Evolutionary conservation across 139 green algal genomes (phyloP), one percentile per base, ranked within the genome.

Genomic region (Chlamydomonas schloesseri): DNA sequence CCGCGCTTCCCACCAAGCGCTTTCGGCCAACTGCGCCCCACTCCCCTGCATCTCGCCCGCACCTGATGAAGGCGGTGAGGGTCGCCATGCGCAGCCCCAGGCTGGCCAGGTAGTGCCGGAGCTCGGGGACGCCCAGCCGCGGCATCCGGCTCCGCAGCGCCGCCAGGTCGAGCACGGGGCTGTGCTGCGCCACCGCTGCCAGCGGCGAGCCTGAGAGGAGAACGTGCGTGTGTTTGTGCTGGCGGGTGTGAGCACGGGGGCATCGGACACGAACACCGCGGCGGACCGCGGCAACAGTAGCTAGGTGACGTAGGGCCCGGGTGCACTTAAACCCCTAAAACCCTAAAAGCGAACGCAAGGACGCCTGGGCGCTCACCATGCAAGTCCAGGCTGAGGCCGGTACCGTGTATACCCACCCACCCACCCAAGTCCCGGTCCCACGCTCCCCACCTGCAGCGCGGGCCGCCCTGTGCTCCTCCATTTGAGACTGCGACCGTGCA

Each of bases 51-150:
- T n/a, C n/a, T n/a, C n/a, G n/a, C n/a, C n/a, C n/a, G n/a, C n/a
- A 85, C 81, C 81, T 76, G 53, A 94, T 84, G 31, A 97, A 90
- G 1, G 95, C 95, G 20, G 92, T 96, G 13, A 95, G 70, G 76
- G 93, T 88, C 18, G 94, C 94, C 92, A 98, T 94, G 31, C 90
- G 86, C 88, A 94, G 60, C 0, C 93, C 94, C 31, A 91, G 79
- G 14, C 31, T 29, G 78, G 92, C 86, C 18, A 91, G 69, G 28
- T 47, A 64, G 69, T 79, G 81, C 0, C 55, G 53, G 53, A 87
- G 69, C 53, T 87, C 81, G 26, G 81, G n/a, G 18, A 3, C 1
- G 33, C 68, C 64, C 69, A 87, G 62, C 26, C 28, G 29, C 34
- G 23, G 33, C 34, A 64, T 33, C 46, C 69, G 81, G 34, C 21